A percentile compares a stretch with the other conserved stretches of the same genome.
Conservation (phyloP, 768 basidiomycete genomes). For the Leccinum obscurum region DNA sequence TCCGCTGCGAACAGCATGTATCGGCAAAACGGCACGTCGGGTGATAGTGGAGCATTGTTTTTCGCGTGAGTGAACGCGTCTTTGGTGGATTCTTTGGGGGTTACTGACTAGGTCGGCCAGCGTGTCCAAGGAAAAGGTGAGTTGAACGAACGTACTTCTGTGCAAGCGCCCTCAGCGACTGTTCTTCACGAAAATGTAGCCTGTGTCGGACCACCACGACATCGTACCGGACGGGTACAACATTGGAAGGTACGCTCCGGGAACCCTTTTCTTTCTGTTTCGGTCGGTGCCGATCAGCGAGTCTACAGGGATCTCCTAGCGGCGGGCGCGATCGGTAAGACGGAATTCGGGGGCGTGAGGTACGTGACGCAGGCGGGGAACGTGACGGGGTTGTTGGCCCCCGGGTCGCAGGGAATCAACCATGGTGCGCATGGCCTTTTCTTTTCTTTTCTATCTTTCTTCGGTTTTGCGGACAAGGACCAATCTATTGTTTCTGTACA, state of each 20-base stretch:
- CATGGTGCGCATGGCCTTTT: constrained; percentile 39
- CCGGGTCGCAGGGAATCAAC: constrained; percentile 47
- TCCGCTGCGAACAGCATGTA: constrained; percentile 37
- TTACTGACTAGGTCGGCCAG: constrained; percentile 24
- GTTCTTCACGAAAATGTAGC: too few relatives aligned
- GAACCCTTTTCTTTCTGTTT: too few relatives aligned
- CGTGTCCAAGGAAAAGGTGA: constrained; percentile 49
- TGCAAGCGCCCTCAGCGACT: neutral
- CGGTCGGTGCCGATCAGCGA: neutral
- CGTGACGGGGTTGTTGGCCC: neutral
- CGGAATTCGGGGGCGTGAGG: too few relatives aligned
- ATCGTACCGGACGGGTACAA: too few relatives aligned
- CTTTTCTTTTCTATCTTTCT: neutral
- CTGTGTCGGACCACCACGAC: too few relatives aligned
- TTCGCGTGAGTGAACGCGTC: constrained; percentile 45
- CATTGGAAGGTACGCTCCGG: too few relatives aligned
- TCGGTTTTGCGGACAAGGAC: neutral
- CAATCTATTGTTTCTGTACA: constrained; percentile 14
- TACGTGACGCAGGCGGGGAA: too few relatives aligned
- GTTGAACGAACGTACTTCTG: neutral
- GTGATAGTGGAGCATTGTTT: constrained; percentile 53
- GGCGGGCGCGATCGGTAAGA: too few relatives aligned
- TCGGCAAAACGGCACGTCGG: constrained; percentile 59
- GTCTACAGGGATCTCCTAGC: constrained; percentile 30
- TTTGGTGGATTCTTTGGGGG: neutral